These are phyloP conservation scores for Zasmidium cellare DNA, from an alignment of 2,329 filamentous ascomycete genomes.

Conservation along the genomic window DNA sequence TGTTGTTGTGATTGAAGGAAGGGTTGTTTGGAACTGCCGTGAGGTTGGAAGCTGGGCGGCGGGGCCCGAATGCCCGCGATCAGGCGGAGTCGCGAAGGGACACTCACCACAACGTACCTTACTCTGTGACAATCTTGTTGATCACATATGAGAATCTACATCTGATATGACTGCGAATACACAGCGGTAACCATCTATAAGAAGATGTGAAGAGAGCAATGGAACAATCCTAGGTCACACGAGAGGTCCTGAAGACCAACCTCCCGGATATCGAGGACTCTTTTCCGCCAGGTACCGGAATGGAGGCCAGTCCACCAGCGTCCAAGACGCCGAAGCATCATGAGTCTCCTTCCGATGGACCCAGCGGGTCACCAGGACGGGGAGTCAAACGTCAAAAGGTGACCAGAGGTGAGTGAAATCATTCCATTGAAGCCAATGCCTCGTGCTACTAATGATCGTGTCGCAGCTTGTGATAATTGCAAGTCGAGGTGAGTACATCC, in stretches of 20 bases:
- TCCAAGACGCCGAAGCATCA: background rate
- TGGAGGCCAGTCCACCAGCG: background rate
- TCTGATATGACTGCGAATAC: too few relatives aligned
- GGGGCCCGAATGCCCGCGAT: background rate
- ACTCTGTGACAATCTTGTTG: too few relatives aligned
- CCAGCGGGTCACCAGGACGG: slow-evolving; percentile 7
- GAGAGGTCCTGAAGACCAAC: too few relatives aligned
- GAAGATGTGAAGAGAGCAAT: background rate
- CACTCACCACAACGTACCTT: too few relatives aligned
- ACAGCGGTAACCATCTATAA: background rate
- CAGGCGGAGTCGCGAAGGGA: background rate
- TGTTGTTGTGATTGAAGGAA: background rate
- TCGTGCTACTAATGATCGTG: slow-evolving; percentile 4
- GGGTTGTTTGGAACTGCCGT: background rate
- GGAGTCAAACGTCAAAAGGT: slow-evolving; percentile 25
- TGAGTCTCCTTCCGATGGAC: background rate
- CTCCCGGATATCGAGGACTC: background rate
- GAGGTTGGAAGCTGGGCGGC: background rate
- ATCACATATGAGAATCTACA: too few relatives aligned
- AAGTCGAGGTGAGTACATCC: slow-evolving; percentile 16
- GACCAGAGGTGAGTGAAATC: slow-evolving; percentile 20
- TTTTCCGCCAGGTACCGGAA: background rate
- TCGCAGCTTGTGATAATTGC: slow-evolving; percentile 34
- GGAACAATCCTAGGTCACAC: background rate
- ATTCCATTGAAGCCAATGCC: slow-evolving; percentile 1